Evolutionary conservation across 2,329 filamentous ascomycete genomes (phyloP).

Genomic region (Podosphaera fusca): DNA sequence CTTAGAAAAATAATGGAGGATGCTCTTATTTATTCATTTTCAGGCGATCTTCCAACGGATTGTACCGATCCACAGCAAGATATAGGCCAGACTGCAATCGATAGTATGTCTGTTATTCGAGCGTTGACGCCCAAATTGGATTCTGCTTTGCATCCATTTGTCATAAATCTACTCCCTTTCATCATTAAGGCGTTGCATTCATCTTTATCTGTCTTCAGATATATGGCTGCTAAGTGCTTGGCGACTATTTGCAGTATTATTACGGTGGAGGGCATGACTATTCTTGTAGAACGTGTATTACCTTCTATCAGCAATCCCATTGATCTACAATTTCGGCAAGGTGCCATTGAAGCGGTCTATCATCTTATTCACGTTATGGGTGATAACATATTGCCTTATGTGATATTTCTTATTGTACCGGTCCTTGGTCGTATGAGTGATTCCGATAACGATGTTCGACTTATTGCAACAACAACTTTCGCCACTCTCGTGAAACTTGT

Average conservation of each 20-base stretch:
- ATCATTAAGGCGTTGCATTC: slow-evolving; percentile 77
- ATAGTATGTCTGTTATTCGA: slow-evolving; percentile 78
- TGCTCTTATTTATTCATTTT: slow-evolving; percentile 54
- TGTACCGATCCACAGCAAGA: slow-evolving; percentile 50
- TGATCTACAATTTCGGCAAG: slow-evolving; percentile 74
- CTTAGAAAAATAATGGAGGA: slow-evolving; percentile 60
- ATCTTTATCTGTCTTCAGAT: slow-evolving; percentile 73
- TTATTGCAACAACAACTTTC: slow-evolving; percentile 90
- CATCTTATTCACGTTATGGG: slow-evolving; percentile 98
- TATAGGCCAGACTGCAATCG: slow-evolving; percentile 78
- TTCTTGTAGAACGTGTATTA: slow-evolving; percentile 76
- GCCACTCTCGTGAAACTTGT: slow-evolving; percentile 93
- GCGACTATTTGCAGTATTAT: slow-evolving; percentile 96
- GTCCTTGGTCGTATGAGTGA: slow-evolving; percentile 97
- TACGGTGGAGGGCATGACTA: slow-evolving; percentile 84
- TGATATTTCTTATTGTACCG: slow-evolving; percentile 95
- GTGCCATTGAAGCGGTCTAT: slow-evolving; percentile 85
- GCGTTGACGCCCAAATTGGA: slow-evolving; percentile 85
- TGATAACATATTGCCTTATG: slow-evolving; percentile 82
- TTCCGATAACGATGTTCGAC: slow-evolving; percentile 81
- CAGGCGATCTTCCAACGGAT: slow-evolving; percentile 44
- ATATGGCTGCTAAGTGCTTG: slow-evolving; percentile 91
- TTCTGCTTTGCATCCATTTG: slow-evolving; percentile 48
- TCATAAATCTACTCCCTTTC: slow-evolving; percentile 62
- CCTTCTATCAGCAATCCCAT: slow-evolving; percentile 79